Percentiles rank a stretch among this genome's conserved stretches.
Evolutionary conservation across 805 yeast genomes (phyloP).

Genomic region (Wickerhamiella kurtzmanii): DNA sequence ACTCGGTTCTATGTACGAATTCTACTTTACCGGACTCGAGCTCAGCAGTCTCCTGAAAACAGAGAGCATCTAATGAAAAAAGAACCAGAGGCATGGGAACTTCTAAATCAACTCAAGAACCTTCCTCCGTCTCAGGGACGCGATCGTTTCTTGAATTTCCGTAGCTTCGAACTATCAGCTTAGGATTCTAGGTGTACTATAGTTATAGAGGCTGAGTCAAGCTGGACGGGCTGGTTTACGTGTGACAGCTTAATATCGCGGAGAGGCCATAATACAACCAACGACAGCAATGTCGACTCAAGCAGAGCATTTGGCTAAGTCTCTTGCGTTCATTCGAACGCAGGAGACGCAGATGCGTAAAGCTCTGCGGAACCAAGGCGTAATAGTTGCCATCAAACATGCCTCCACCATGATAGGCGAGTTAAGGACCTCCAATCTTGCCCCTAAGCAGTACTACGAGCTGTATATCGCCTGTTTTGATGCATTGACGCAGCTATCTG

Average conservation of each 20-base stretch:
- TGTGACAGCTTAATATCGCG: neutral
- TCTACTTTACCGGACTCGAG: constrained; percentile 4
- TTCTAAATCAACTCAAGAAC: neutral
- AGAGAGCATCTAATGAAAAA: constrained; percentile 5
- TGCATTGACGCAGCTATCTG: constrained; percentile 55
- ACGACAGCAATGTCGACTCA: neutral
- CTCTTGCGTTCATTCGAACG: constrained; percentile 43
- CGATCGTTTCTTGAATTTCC: neutral
- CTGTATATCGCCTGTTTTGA: constrained; percentile 75
- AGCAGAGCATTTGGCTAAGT: constrained; percentile 29
- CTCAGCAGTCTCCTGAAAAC: constrained; percentile 9
- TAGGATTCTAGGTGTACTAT: no score
- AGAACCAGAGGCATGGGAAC: constrained; percentile 1
- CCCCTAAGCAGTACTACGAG: constrained; percentile 91
- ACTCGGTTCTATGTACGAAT: constrained; percentile 8
- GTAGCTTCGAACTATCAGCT: neutral
- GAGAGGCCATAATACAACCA: neutral
- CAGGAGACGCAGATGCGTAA: constrained; percentile 68
- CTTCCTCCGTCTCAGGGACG: neutral
- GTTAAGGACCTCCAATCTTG: constrained; percentile 55
- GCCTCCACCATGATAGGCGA: constrained; percentile 73
- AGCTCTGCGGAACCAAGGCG: constrained; percentile 45
- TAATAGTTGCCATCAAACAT: constrained; percentile 77
- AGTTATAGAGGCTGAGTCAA: neutral
- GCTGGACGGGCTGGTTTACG: neutral